A percentile compares a stretch with the other conserved stretches of the same genome.
Conservation (phyloP, 345 rosid genomes). For the Chamaenerion angustifolium region DNA sequence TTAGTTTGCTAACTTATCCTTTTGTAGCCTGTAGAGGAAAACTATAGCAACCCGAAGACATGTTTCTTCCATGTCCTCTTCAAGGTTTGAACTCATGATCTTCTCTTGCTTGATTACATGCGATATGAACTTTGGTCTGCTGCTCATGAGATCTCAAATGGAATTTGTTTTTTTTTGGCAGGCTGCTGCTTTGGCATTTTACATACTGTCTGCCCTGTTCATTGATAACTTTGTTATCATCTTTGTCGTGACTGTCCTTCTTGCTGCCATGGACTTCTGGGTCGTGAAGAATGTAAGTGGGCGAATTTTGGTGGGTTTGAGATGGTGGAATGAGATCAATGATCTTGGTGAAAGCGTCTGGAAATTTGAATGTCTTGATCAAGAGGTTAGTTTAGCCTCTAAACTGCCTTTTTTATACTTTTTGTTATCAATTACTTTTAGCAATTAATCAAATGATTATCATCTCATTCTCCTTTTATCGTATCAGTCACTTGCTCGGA, state of each 20-base stretch:
- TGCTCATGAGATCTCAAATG: background rate
- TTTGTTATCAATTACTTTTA: background rate
- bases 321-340: conserved; percentile 99
- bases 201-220: conserved; percentile 84
- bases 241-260: conserved; percentile 94
- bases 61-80: conserved; percentile 86
- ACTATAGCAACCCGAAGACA: conserved; percentile 88
- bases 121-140: background rate
- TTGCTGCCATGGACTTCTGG: conserved; percentile 95
- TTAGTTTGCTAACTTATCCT: conserved; percentile 2
- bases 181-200: conserved; percentile 90
- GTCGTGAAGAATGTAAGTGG: conserved; percentile 99
- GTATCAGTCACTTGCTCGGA: conserved; percentile 52
- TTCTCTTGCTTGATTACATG: background rate
- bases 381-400: conserved; percentile 48
- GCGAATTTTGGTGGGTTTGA: conserved; percentile 89
- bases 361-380: conserved; percentile 95
- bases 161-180: conserved; percentile 21
- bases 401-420: background rate
- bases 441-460: background rate
- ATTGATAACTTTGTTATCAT: conserved; percentile 82
- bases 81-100: conserved; percentile 33
- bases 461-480: conserved; percentile 8
- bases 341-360: conserved; percentile 97
- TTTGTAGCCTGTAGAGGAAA: conserved; percentile 78